Evolutionary conservation across 768 basidiomycete species (phyloP).

Genomic region (Leccinum barrowsii): DNA sequence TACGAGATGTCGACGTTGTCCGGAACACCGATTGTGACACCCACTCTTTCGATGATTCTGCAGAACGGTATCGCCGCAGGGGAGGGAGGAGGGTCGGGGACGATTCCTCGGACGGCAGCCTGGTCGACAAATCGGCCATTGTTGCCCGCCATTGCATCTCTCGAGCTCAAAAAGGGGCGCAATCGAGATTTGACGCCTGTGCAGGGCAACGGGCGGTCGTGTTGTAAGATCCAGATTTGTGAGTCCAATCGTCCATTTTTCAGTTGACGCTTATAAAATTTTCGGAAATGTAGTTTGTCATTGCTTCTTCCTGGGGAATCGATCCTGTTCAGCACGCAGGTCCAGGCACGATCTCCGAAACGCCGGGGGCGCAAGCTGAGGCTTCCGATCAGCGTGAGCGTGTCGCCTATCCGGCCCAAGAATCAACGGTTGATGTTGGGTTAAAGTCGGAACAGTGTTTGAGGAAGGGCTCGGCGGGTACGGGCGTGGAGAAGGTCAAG

Average conservation of each 20-base stretch:
- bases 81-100: too few relatives aligned
- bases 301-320: constrained; percentile 43
- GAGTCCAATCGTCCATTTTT: too few relatives aligned
- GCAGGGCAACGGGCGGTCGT: too few relatives aligned
- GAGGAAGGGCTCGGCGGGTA: constrained; percentile 13
- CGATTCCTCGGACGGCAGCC: too few relatives aligned
- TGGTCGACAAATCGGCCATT: too few relatives aligned
- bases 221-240: too few relatives aligned
- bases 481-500: constrained; percentile 16
- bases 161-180: too few relatives aligned
- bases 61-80: too few relatives aligned
- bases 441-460: constrained; percentile 51
- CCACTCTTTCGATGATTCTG: too few relatives aligned
- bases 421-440: constrained; percentile 46
- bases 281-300: constrained; percentile 25
- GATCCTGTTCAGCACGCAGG: constrained; percentile 48
- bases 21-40: too few relatives aligned
- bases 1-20: neutral
- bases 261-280: neutral
- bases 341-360: constrained; percentile 51
- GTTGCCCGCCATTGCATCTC: too few relatives aligned
- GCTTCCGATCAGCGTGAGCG: constrained; percentile 47
- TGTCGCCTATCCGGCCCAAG: constrained; percentile 46
- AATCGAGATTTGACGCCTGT: too few relatives aligned
- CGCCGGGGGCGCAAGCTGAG: constrained; percentile 57